Evolutionary conservation across 2,329 filamentous ascomycete genomes (phyloP), one percentile per base, ranked within the genome.

Genomic region (Colletotrichum sp.): DNA sequence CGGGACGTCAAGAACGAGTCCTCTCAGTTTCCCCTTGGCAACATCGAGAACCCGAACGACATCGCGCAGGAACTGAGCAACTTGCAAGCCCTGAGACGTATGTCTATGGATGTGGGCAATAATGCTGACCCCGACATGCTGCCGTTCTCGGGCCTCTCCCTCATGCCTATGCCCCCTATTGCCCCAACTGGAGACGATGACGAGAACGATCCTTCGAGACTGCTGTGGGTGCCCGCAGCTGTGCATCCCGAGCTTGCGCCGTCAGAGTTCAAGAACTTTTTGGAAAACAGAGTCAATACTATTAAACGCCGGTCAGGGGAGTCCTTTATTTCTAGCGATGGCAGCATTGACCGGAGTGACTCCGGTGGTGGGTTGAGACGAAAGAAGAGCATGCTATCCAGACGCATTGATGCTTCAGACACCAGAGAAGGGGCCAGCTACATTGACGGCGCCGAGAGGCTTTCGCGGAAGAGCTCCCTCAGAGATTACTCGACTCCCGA

Each of bases 141-240:
- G 16, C 94, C 94, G 3, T 95, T 94, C 82, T 90, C 91, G 71
- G 89, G 89, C 68, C 88, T 92, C 82, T 90, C 90, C 7, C 86
- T 93, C 52, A 91, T 94, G 81, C 91, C 94, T 57, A 93, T 95
- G 86, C 93, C 95, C 4, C 90, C 94, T 21, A 90, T 94, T 78
- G 94, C 95, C 21, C 95, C 95, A 2, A 92, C 89, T 4, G 91
- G 92, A 36, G 91, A 92, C 76, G 94, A 95, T 78, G 94, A 98
- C 81, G 96, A 98, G 83, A 94, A 96, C 80, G 96, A 99, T 82
- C 92, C 95, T 9, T 96, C 96, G 3, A 92, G 96, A 77, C 87
- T 99, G 75, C 95, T 99, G 79, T 99, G 97, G 97, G 97, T 99
- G 8, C 97, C 97, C 7, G 97, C 97, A 28, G 92, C 96, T 75